phyloP scores from a whole-genome alignment of 257 asterid genomes.

The Perilla frutescens region DNA sequence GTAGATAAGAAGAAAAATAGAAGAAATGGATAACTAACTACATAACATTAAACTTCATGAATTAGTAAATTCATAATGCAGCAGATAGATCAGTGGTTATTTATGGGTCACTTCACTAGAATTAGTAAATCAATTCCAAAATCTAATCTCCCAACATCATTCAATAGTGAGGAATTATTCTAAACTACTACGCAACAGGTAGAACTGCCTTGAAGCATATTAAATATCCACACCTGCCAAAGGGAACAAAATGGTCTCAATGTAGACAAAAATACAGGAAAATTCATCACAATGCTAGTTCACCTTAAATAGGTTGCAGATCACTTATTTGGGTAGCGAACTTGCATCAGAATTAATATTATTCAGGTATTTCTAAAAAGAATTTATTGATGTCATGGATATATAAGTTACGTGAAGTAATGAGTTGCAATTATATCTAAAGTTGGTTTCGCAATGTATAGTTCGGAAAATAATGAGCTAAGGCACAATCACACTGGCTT shows the following conservation, averaged over 20 bases:
- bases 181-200: not conserved
- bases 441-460: slow-evolving; percentile 1
- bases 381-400: not conserved
- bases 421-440: not conserved
- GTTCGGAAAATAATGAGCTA: slow-evolving; percentile 5
- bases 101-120: not conserved
- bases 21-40: slow-evolving; percentile 22
- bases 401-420: slow-evolving; percentile 9
- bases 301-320: slow-evolving; percentile 20
- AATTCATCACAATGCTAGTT: slow-evolving; percentile 3
- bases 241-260: slow-evolving; percentile 10
- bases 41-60: slow-evolving; percentile 13
- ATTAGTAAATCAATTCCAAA: not conserved
- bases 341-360: slow-evolving; percentile 6
- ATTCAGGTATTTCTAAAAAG: not conserved
- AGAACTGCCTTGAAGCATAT: not conserved
- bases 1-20: slow-evolving; percentile 7
- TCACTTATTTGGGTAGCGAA: slow-evolving; percentile 5
- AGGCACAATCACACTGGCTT: slow-evolving; percentile 20
- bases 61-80: slow-evolving; percentile 14
- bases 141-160: slow-evolving; percentile 5
- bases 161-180: not conserved
- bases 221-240: slow-evolving; percentile 1
- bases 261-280: not conserved
- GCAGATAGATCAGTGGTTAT: slow-evolving; percentile 12